Percentiles rank a stretch among this genome's conserved stretches.
Evolutionary conservation across 2,329 filamentous ascomycete genomes (phyloP).

Genomic region (Pseudogymnoascus sp.): DNA sequence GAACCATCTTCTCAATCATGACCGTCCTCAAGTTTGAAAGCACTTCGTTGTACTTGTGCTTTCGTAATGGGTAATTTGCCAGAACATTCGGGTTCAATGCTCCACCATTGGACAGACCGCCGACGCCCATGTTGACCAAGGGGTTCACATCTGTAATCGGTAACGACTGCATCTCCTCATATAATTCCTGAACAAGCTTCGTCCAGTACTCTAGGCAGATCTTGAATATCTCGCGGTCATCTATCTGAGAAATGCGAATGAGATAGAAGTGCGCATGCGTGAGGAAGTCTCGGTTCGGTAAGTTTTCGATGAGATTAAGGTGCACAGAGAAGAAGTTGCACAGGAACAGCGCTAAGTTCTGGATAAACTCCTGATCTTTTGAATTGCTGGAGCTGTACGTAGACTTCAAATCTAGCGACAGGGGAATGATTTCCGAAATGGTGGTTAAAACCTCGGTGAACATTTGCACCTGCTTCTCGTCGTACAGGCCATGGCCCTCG

Average conservation of each 20-base stretch:
- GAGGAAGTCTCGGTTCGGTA: conserved; percentile 91
- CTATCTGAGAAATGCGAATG: conserved; percentile 96
- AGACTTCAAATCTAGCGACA: conserved; percentile 80
- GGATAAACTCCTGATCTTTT: conserved; percentile 92
- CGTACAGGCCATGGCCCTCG: conserved; percentile 67
- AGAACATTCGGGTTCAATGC: conserved; percentile 80
- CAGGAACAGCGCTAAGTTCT: conserved; percentile 91
- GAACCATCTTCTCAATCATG: conserved; percentile 99
- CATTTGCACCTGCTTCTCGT: conserved; percentile 95
- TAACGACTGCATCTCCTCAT: conserved; percentile 96
- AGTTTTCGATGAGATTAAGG: conserved; percentile 83
- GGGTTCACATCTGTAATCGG: conserved; percentile 92
- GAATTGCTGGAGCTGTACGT: conserved; percentile 90
- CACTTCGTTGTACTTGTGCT: conserved; percentile 96
- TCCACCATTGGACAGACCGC: conserved; percentile 67
- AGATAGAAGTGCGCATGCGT: conserved; percentile 97
- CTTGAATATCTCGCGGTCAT: conserved; percentile 98
- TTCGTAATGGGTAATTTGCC: conserved; percentile 84
- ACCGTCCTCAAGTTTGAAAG: conserved; percentile 89
- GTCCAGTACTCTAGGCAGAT: conserved; percentile 99
- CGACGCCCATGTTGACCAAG: conserved; percentile 68
- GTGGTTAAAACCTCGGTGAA: conserved; percentile 94
- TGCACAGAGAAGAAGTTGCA: conserved; percentile 97
- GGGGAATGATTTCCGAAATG: conserved; percentile 86
- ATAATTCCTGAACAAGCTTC: conserved; percentile 93